Conservation (phyloP, 768 basidiomycete genomes). For the Suillus paluster region DNA sequence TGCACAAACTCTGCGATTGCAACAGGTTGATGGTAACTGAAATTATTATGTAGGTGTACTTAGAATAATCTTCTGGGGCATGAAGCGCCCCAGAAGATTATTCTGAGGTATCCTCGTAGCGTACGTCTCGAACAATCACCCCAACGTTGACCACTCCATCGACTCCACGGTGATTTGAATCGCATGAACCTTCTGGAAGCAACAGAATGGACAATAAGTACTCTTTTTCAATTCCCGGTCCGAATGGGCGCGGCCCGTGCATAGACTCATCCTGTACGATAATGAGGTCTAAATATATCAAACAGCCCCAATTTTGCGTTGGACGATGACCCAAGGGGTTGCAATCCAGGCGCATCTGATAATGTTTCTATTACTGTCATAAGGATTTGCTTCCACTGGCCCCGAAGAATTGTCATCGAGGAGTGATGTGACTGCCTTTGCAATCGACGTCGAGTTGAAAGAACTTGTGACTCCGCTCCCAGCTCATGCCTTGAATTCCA, state of each 20-base stretch:
- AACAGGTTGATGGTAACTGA: not conserved
- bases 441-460: conserved; percentile 37
- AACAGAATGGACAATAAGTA: not conserved
- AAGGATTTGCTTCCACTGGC: not conserved
- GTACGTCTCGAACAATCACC: conserved; percentile 12
- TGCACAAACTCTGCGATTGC: not conserved
- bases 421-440: conserved; percentile 14
- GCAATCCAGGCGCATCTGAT: conserved; percentile 11
- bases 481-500: not conserved
- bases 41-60: too few species aligned
- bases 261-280: conserved; percentile 28
- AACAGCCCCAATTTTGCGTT: conserved; percentile 26
- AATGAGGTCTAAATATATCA: conserved; percentile 24
- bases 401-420: conserved; percentile 9
- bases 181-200: not conserved
- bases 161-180: not conserved
- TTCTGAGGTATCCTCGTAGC: conserved; percentile 13
- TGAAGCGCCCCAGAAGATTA: conserved; percentile 8
- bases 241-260: not conserved
- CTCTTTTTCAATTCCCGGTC: not conserved
- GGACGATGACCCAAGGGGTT: not conserved
- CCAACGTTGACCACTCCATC: conserved; percentile 24
- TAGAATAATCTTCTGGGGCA: too few species aligned
- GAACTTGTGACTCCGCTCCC: conserved; percentile 24
- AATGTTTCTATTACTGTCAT: conserved; percentile 10